A percentile compares a stretch with the other conserved stretches of the same genome.
These are phyloP conservation scores for Cryptosporidium parvum DNA, from an alignment of 169 alveolate species.

Conservation along the genomic window DNA sequence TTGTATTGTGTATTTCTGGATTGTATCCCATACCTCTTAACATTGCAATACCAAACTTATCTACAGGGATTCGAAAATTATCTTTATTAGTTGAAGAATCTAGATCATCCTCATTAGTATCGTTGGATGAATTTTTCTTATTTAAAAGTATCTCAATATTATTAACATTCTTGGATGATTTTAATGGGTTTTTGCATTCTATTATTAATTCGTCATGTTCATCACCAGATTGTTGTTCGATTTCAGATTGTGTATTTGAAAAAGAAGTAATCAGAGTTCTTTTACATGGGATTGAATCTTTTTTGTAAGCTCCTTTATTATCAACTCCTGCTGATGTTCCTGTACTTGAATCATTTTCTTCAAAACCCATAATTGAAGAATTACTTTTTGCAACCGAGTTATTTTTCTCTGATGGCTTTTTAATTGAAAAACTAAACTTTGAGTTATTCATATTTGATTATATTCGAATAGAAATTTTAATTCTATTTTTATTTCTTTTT, in stretches of 20 bases:
- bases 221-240: neutral
- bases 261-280: constrained; percentile 42
- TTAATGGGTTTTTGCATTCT: constrained; percentile 35
- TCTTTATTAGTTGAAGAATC: neutral
- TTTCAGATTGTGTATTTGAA: constrained; percentile 8
- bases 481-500: neutral
- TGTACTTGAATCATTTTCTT: neutral
- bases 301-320: neutral
- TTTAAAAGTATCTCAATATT: neutral
- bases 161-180: neutral
- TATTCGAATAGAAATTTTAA: no score
- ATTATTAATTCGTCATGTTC: constrained; percentile 21
- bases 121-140: neutral
- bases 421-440: constrained; percentile 5
- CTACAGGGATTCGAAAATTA: constrained; percentile 37
- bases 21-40: constrained; percentile 68
- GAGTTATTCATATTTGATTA: neutral
- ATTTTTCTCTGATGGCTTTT: neutral
- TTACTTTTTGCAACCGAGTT: neutral
- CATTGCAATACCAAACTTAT: constrained; percentile 61
- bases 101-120: neutral
- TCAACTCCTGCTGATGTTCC: neutral
- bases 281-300: neutral
- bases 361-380: neutral
- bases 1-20: constrained; percentile 49